Base-by-base conservation (phyloP, 306 rosid genomes). In the Vicia villosa region DNA sequence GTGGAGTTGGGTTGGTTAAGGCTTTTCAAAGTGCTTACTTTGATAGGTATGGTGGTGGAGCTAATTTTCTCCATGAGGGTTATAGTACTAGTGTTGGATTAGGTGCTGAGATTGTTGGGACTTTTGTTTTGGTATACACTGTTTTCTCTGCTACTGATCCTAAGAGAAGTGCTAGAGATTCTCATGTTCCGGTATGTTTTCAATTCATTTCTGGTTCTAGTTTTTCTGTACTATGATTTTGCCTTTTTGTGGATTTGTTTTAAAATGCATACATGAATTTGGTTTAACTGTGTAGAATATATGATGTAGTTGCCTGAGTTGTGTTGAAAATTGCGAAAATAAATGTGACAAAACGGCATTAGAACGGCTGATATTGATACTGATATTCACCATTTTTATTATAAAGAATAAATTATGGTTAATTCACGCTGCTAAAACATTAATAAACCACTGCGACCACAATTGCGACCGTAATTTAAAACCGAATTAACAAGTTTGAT, bases 61-160 rank as follows among this genome's bases (percentile, higher is more conserved):
- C 95, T 58, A 90, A 94, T 68, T 45, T 5, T 22, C 88, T 90
- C 1, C 1, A 2, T 7, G 68, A 2, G 0, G 96, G 90, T 1
- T 90, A 90, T 80, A 84, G 83, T 74, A 77, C 36, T 0, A 89
- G 96, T 45, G 77, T 67, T 10, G 97, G 98, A 5, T 74, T 94
- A 76, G 85, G 86, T 1, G 96, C 96, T 63, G 98, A 88, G 89
- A 94, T 94, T 30, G 63, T 94, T 5, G 98, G 98, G 6, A 90
- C 95, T 68, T 94, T 94, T 77, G 92, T 90, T 32, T 73, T 92
- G 72, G 96, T 88, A 0, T 92, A 89, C 89, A 92, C 96, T 1
- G 96, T 89, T 4, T 87, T 90, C 90, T 94, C 98, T 28, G 97
- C 98, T 6, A 94, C 96, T 17, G 98, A 94, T 55, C 98, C 98